Percentiles rank a stretch among this genome's conserved stretches.
phyloP scores from a whole-genome alignment of 2,329 filamentous ascomycete species.

The Sclerotinia spermophila region DNA sequence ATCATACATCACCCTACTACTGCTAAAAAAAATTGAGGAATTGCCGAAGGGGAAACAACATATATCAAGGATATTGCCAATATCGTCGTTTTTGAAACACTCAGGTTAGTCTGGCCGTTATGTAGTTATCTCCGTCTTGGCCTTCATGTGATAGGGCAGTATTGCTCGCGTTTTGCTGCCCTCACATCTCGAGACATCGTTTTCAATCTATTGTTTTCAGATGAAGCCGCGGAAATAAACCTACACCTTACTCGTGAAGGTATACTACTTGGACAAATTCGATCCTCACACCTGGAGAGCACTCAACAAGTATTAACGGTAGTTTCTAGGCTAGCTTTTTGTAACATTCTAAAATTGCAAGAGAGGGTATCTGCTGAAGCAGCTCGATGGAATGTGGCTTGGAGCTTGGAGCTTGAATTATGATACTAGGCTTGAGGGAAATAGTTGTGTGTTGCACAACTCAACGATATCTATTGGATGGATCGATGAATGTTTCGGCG shows the following conservation, averaged over 20 bases:
- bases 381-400: not conserved
- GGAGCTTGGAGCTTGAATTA: not conserved
- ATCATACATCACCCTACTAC: not conserved
- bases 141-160: not conserved
- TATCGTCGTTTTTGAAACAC: not conserved
- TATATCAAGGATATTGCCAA: not conserved
- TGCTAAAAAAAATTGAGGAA: not conserved
- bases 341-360: not conserved
- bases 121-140: not conserved
- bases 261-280: no score
- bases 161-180: not conserved
- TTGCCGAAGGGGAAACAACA: not conserved
- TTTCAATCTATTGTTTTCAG: no score
- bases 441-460: not conserved
- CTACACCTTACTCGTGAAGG: not conserved
- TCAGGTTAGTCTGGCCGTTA: not conserved
- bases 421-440: not conserved
- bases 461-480: not conserved
- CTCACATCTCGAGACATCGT: not conserved
- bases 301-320: not conserved
- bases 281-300: no score
- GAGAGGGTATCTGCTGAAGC: not conserved
- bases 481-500: not conserved
- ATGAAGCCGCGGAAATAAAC: not conserved
- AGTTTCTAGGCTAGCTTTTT: not conserved